A percentile compares a stretch with the other conserved stretches of the same genome.
phyloP scores from a whole-genome alignment of 495 filamentous ascomycete genomes.

The Penicillium odoratum region DNA sequence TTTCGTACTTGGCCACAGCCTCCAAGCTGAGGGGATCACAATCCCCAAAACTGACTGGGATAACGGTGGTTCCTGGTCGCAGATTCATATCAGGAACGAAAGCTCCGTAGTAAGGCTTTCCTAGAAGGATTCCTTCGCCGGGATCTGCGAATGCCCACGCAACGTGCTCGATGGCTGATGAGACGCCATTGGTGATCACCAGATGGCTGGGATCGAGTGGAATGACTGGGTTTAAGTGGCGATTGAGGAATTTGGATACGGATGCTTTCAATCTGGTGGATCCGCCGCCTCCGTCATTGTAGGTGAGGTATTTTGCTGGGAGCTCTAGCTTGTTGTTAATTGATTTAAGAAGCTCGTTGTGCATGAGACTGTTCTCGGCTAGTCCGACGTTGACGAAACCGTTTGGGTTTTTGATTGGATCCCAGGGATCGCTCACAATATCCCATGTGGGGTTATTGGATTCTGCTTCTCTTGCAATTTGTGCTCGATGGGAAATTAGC shows the following conservation, averaged over 20 bases:
- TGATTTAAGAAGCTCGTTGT: conserved; percentile 31
- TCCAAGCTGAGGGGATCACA: conserved; percentile 45
- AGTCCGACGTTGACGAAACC: conserved; percentile 43
- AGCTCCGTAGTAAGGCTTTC: conserved; percentile 49
- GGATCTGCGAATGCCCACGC: conserved; percentile 45
- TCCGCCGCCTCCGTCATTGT: conserved; percentile 35
- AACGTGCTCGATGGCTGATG: conserved; percentile 41
- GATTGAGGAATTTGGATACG: conserved; percentile 37
- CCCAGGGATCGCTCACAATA: conserved; percentile 28
- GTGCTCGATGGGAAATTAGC: conserved; percentile 24
- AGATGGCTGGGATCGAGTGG: conserved; percentile 28
- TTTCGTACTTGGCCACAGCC: conserved; percentile 44
- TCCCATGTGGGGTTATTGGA: conserved; percentile 27
- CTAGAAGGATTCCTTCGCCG: conserved; percentile 52
- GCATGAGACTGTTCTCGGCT: conserved; percentile 44
- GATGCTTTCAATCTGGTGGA: conserved; percentile 39
- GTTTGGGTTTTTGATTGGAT: conserved; percentile 27
- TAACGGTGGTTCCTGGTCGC: neutral
- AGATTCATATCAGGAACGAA: conserved; percentile 43
- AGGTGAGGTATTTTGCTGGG: conserved; percentile 41
- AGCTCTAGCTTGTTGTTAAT: conserved; percentile 35
- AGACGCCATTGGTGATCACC: neutral
- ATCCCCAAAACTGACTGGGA: neutral
- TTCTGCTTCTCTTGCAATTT: conserved; percentile 12
- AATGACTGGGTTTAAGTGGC: conserved; percentile 27